Percentiles rank a stretch among this genome's conserved stretches.
These are phyloP conservation scores for Monilinia vaccinii-corymbosi DNA, from an alignment of 2,329 filamentous ascomycete species.

Conservation along the genomic window DNA sequence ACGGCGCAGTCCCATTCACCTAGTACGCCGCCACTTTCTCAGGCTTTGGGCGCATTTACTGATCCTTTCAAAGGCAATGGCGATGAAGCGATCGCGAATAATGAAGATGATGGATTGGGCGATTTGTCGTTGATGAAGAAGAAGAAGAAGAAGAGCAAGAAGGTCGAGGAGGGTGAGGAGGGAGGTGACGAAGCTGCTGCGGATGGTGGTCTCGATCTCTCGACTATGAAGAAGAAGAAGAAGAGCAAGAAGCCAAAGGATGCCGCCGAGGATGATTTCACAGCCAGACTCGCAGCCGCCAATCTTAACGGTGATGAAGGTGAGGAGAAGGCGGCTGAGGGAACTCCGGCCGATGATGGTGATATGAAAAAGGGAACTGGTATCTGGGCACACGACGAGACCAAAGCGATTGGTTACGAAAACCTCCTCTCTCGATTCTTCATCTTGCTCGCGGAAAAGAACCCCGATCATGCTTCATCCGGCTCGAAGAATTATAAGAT, in stretches of 20 bases:
- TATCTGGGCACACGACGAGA: conserved; percentile 31
- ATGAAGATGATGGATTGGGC: conserved; percentile 21
- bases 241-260: conserved; percentile 31
- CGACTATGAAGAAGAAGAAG: conserved; percentile 31
- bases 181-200: conserved; percentile 44
- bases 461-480: conserved; percentile 86
- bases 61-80: conserved; percentile 34
- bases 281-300: conserved; percentile 28
- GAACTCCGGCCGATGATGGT: conserved; percentile 23
- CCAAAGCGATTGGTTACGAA: conserved; percentile 63
- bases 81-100: neutral
- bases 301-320: conserved; percentile 27
- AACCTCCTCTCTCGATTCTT: conserved; percentile 89
- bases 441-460: conserved; percentile 85
- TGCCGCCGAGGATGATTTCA: conserved; percentile 29
- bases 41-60: conserved; percentile 47
- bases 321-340: conserved; percentile 16
- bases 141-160: conserved; percentile 93
- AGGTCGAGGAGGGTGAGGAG: conserved; percentile 54
- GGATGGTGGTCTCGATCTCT: conserved; percentile 39
- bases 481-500: conserved; percentile 98
- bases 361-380: conserved; percentile 32
- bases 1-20: conserved; percentile 72
- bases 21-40: conserved; percentile 51
- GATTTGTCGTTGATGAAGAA: conserved; percentile 64